Evolutionary conservation across 2,329 filamentous ascomycete genomes (phyloP), one percentile per base, ranked within the genome.

Genomic region (Atkinsonella texensis): DNA sequence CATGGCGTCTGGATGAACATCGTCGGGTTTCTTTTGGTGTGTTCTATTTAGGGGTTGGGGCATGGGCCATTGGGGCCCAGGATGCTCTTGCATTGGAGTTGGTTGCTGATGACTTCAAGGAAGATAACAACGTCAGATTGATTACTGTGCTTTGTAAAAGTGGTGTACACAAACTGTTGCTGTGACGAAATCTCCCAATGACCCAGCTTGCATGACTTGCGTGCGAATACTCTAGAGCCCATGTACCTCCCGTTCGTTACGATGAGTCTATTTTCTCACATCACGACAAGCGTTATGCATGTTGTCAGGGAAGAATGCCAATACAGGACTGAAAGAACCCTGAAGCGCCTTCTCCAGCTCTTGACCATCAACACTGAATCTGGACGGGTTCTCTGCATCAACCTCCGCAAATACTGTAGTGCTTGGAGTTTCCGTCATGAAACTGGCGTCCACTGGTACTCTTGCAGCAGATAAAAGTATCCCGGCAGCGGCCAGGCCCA

Each of bases 251-350:
- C 4, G 3, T 12, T 38, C 10, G 15, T 13, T 38, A 38, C 5
- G 35, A 38, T 38, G 35, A 38, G 13, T 35, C 33, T 38, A 38
- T 12, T 38, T 12, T 15, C 5, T 15, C 17, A 42, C n/a, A 5
- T 31, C n/a, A 9, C 17, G 17, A 46, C 23, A n/a, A 38, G 43
- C 45, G 0, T 55, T 57, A 33, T 45, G 20, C 18, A 6, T 12
- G 33, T 35, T 11, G 2, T 53, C 50, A 7, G 63, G 62, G 20
- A 66, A 65, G 49, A 66, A 66, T 11, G 64, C 64, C 32, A 67
- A 44, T 20, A 67, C 63, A 1, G 64, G 64, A 46, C 63, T 66
- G 1, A 65, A 41, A 3, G 57, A 59, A 33, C 56, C 38, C 7
- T 48, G 51, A 4, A 56, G 52, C 23, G 48, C 52, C 7, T 51